These are phyloP conservation scores for Crucibulum parvulum DNA, from an alignment of 1,284 basidiomycete species.

Conservation along the genomic window DNA sequence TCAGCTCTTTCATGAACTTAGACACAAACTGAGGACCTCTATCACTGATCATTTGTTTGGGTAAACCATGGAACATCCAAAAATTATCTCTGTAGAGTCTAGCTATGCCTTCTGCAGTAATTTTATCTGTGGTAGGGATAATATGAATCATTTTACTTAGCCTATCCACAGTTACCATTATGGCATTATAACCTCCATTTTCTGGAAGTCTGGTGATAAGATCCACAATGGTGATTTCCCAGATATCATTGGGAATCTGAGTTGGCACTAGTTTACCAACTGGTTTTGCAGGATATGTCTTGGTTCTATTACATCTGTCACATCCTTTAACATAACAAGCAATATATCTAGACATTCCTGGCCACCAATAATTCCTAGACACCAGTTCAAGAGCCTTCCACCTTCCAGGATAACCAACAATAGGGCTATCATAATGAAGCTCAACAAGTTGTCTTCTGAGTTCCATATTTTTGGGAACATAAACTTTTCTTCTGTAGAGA, in stretches of 20 bases:
- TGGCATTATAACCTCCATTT: conserved; percentile 28
- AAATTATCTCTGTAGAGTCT: conserved; percentile 17
- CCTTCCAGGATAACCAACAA: conserved; percentile 43
- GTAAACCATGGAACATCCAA: conserved; percentile 15
- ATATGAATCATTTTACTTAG: conserved; percentile 21
- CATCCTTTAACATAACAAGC: conserved; percentile 30
- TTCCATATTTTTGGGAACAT: conserved; percentile 25
- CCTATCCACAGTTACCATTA: conserved; percentile 31
- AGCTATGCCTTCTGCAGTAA: conserved; percentile 14
- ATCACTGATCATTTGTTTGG: conserved; percentile 30
- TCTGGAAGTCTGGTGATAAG: conserved; percentile 33
- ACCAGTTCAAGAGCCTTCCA: conserved; percentile 28
- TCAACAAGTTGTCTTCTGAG: conserved; percentile 26
- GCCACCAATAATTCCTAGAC: conserved; percentile 38
- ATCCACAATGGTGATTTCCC: conserved; percentile 14
- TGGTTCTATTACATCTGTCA: conserved; percentile 28
- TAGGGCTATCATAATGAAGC: conserved; percentile 28
- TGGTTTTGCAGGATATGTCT: conserved; percentile 13
- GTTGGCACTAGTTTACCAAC: conserved; percentile 15
- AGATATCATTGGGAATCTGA: conserved; percentile 11
- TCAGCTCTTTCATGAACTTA: conserved; percentile 30
- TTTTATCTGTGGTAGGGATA: conserved; percentile 16
- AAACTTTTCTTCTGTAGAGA: conserved; percentile 25
- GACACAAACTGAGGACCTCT: conserved; percentile 39
- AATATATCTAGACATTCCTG: conserved; percentile 25